Conservation (phyloP, 176 grass and related monocot species). For the Rhynchospora breviuscula region DNA sequence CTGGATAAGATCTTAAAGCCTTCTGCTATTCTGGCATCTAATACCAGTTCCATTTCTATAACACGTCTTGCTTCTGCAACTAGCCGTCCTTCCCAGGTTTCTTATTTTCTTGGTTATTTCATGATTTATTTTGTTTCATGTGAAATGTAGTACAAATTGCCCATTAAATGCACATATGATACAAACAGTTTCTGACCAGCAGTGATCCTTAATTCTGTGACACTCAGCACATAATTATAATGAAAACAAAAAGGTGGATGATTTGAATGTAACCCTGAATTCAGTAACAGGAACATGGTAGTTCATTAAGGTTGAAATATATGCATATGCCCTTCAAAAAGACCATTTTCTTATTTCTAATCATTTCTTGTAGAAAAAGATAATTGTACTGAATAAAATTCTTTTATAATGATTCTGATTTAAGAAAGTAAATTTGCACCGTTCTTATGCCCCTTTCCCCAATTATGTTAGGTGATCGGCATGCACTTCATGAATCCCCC, state of each 20-base stretch:
- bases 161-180: neutral
- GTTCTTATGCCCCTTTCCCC: neutral
- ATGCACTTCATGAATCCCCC: slow-evolving; percentile 98
- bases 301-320: neutral
- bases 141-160: neutral
- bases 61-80: slow-evolving; percentile 74
- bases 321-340: neutral
- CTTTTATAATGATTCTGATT: neutral
- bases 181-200: neutral
- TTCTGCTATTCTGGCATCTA: slow-evolving; percentile 81
- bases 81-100: slow-evolving; percentile 66
- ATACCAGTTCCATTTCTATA: slow-evolving; percentile 93
- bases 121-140: slow-evolving; percentile 19
- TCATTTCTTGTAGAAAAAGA: neutral
- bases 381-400: neutral
- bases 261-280: neutral
- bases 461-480: slow-evolving; percentile 62
- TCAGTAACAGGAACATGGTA: neutral
- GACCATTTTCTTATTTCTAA: neutral
- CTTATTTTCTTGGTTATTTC: neutral
- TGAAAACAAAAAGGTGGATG: neutral
- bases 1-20: slow-evolving; percentile 62
- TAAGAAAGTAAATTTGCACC: neutral
- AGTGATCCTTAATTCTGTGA: neutral
- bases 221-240: neutral